A percentile compares a stretch with the other conserved stretches of the same genome.
Evolutionary conservation across 176 grass and related monocot species (phyloP).

Genomic region (Cenchrus americanus): DNA sequence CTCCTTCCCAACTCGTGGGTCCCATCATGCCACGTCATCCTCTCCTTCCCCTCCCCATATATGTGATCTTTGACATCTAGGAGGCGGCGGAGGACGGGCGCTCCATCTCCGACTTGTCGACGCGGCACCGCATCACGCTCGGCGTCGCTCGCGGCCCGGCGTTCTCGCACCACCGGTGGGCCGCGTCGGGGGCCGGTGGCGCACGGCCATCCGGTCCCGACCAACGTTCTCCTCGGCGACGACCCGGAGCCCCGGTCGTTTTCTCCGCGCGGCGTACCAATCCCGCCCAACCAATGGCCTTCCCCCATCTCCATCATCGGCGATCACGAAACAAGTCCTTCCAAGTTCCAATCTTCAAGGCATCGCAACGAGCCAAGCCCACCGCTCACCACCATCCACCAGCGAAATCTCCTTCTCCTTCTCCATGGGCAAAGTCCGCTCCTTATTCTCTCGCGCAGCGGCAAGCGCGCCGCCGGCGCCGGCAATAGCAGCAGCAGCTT

Average conservation of each 20-base stretch:
- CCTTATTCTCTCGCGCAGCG: constrained; percentile 73
- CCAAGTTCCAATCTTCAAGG: not conserved
- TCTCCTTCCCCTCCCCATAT: too few relatives aligned
- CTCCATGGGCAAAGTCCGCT: constrained; percentile 74
- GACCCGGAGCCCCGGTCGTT: constrained; percentile 62
- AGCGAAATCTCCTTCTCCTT: constrained; percentile 51
- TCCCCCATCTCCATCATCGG: too few relatives aligned
- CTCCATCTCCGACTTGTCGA: constrained; percentile 64
- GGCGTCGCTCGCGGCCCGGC: constrained; percentile 74
- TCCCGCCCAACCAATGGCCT: too few relatives aligned
- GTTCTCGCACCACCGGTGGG: constrained; percentile 97
- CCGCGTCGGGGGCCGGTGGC: constrained; percentile 40
- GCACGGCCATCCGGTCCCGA: constrained; percentile 72
- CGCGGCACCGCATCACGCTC: constrained; percentile 70
- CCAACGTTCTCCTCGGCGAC: constrained; percentile 80
- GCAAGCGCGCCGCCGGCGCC: not conserved
- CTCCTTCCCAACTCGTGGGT: too few relatives aligned
- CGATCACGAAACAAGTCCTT: too few relatives aligned
- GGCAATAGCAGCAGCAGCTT: not conserved
- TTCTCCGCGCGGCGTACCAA: too few relatives aligned
- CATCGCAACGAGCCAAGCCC: not conserved
- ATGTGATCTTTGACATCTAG: constrained; percentile 47
- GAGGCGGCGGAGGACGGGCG: constrained; percentile 53
- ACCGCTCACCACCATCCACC: not conserved
- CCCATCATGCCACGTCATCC: too few relatives aligned